These are phyloP conservation scores for Colletotrichum sp. DNA, from an alignment of 2,329 filamentous ascomycete species.

Conservation along the genomic window DNA sequence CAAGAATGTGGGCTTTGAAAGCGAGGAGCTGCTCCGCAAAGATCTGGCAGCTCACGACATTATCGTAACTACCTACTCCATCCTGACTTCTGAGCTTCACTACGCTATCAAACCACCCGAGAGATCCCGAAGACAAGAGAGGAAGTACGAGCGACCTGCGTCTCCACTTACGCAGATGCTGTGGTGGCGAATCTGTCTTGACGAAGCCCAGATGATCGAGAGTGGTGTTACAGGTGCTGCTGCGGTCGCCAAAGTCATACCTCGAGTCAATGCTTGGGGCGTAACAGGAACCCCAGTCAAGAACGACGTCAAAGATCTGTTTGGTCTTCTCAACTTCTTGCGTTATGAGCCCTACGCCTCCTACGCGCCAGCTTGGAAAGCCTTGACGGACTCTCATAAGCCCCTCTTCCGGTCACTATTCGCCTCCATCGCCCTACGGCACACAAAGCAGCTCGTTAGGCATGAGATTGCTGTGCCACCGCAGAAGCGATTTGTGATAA, in stretches of 20 bases:
- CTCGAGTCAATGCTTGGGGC: constrained; percentile 87
- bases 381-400: constrained; percentile 66
- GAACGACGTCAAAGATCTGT: constrained; percentile 77
- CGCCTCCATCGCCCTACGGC: constrained; percentile 74
- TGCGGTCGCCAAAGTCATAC: constrained; percentile 78
- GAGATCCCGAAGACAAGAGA: constrained; percentile 68
- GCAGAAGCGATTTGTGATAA: constrained; percentile 87
- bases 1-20: constrained; percentile 36
- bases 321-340: constrained; percentile 82
- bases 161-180: constrained; percentile 81
- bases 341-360: constrained; percentile 78
- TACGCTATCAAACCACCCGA: constrained; percentile 74
- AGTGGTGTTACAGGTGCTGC: constrained; percentile 86
- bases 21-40: constrained; percentile 44
- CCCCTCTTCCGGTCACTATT: constrained; percentile 73
- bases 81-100: constrained; percentile 82
- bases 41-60: constrained; percentile 59
- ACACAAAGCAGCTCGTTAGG: constrained; percentile 83
- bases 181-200: constrained; percentile 86
- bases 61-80: constrained; percentile 69
- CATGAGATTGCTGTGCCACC: constrained; percentile 79
- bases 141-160: constrained; percentile 68
- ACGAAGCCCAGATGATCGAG: constrained; percentile 92
- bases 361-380: constrained; percentile 69
- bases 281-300: constrained; percentile 90